Evolutionary conservation across 2,329 filamentous ascomycete species (phyloP).

Genomic region (Zasmidium angulare): DNA sequence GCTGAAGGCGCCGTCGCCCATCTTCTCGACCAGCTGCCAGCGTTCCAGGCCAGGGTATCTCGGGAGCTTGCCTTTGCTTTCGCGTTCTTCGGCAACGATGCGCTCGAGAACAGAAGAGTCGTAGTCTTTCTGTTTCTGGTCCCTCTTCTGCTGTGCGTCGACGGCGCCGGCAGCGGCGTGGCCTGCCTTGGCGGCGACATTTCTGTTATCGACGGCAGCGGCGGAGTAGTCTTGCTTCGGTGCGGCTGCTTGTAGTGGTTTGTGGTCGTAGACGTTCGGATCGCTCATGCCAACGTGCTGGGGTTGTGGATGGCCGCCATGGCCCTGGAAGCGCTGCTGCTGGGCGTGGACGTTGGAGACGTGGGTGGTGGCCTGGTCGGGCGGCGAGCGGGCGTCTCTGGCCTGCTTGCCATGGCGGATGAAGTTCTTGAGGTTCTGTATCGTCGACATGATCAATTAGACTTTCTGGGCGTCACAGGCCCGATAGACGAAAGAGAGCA

Average conservation of each 20-base stretch:
- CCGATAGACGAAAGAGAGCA: background rate
- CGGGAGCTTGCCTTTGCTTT: conserved; percentile 80
- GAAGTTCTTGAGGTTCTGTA: conserved; percentile 97
- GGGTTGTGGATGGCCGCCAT: conserved; percentile 42
- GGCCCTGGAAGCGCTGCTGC: conserved; percentile 51
- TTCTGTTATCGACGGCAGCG: conserved; percentile 60
- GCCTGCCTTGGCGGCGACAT: conserved; percentile 67
- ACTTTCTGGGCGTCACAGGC: conserved; percentile 2
- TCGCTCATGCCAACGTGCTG: conserved; percentile 55
- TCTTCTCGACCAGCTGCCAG: conserved; percentile 89
- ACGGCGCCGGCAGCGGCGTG: conserved; percentile 64
- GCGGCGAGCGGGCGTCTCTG: conserved; percentile 61
- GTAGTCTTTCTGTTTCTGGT: conserved; percentile 47
- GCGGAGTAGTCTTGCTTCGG: conserved; percentile 60
- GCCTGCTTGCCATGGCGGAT: conserved; percentile 98
- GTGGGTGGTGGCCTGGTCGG: conserved; percentile 62
- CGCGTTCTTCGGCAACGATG: conserved; percentile 88
- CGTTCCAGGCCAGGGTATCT: conserved; percentile 80
- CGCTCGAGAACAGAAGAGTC: conserved; percentile 72
- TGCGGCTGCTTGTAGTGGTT: conserved; percentile 49
- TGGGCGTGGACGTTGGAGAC: conserved; percentile 65
- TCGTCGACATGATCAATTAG: conserved; percentile 60
- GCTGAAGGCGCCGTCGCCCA: conserved; percentile 98
- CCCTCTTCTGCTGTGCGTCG: conserved; percentile 60
- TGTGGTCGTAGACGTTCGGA: conserved; percentile 61